Evolutionary conservation across 2,329 filamentous ascomycete species (phyloP).

Genomic region (Alternaria metachromatica): DNA sequence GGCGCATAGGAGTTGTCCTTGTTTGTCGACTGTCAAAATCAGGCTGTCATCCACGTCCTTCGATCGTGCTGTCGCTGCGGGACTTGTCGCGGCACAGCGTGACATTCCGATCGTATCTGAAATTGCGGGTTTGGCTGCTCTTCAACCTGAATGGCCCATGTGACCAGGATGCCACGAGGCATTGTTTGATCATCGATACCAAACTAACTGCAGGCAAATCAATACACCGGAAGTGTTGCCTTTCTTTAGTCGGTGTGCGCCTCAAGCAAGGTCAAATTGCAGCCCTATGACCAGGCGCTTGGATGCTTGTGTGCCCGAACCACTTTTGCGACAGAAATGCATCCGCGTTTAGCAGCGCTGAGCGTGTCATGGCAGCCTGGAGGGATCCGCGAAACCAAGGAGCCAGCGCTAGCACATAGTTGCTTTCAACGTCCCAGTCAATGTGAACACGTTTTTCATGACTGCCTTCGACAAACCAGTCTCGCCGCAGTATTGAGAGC

Average conservation of each 20-base stretch:
- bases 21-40: constrained; percentile 14
- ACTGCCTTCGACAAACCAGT: not conserved
- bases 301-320: constrained; percentile 13
- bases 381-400: not conserved
- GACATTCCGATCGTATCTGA: constrained; percentile 11
- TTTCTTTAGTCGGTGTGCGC: constrained; percentile 16
- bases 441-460: not conserved
- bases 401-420: not conserved
- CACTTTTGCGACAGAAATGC: constrained; percentile 7
- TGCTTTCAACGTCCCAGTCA: not conserved
- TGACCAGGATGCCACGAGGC: constrained; percentile 18
- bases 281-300: constrained; percentile 20
- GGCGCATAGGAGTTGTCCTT: constrained; percentile 6
- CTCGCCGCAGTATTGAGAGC: not conserved
- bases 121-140: constrained; percentile 13
- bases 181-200: constrained; percentile 18
- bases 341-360: not conserved
- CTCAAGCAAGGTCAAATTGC: constrained; percentile 15
- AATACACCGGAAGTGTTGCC: constrained; percentile 1
- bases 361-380: not conserved
- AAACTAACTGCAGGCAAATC: constrained; percentile 13
- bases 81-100: constrained; percentile 18
- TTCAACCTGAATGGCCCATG: constrained; percentile 17
- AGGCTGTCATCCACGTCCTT: constrained; percentile 13
- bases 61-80: constrained; percentile 14